Base-by-base conservation (phyloP, 257 asterid species). In the Capsicum baccatum region DNA sequence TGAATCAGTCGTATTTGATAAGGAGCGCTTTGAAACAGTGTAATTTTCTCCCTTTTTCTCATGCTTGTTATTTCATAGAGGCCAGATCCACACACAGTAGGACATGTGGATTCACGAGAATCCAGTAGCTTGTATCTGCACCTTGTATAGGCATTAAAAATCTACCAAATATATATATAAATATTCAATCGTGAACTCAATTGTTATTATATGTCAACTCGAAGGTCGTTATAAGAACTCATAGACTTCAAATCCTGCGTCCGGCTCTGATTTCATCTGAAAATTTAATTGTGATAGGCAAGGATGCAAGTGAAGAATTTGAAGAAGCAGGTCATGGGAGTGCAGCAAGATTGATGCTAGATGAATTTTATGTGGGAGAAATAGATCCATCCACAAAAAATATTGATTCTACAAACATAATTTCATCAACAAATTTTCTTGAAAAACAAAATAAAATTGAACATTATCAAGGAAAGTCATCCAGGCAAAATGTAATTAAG, bases 321-420 rank as follows among this genome's bases (percentile, higher is more conserved):
- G 98, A 94, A 89, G 93, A 90, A 16, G 95, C 89, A 37, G 97
- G 98, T 0, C 98, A 93, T 83, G 98, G 98, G 0, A 94, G 98
- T 70, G 92, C 95, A 3, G 97, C 98, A 26, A 88, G 96, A 84
- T 81, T 94, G 82, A 94, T 94, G 97, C 83, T 94, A 68, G 98
- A 94, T 33, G 98, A 94, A 74, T 94, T 89, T 86, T 94, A 90
- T 58, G 86, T 89, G 0, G 95, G 96, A 52, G 98, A 94, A 87
- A 83, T 90, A 6, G 92, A 92, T 85, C 85, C 91, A 0, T 83
- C 86, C 48, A 85, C 86, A 64, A 83, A 67, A 42, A 84, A 0
- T 63, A 21, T 10, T 63, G 8, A 15, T 37, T 9, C 68, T 62
- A 9, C 21, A 35, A 35, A 2, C 16, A 16, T 15, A 10, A 16